Percentiles rank a stretch among this genome's conserved stretches.
These are phyloP conservation scores for Coprinellus micaceus DNA, from an alignment of 768 basidiomycete genomes.

Conservation along the genomic window DNA sequence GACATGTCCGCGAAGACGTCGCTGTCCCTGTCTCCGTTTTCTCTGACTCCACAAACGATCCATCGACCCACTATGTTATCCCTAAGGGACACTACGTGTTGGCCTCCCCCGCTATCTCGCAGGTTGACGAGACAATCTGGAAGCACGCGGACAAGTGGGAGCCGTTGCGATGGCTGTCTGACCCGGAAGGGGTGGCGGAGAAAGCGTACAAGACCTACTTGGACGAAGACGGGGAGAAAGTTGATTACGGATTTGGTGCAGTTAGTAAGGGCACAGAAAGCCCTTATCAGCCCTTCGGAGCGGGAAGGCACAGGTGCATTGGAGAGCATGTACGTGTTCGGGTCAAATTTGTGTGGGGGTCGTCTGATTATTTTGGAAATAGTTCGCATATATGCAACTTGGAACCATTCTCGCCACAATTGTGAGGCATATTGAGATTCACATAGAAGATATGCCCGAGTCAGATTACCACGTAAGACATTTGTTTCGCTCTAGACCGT, in stretches of 20 bases:
- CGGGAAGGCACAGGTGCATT: conserved; percentile 92
- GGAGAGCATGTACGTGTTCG: conserved; percentile 67
- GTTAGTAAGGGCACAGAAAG: conserved; percentile 96
- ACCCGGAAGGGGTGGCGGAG: conserved; percentile 77
- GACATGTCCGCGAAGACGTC: conserved; percentile 84
- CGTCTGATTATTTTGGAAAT: neutral
- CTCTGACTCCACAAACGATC: conserved; percentile 69
- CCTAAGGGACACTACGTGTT: conserved; percentile 89
- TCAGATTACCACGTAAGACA: conserved; percentile 92
- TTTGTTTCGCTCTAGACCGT: no score
- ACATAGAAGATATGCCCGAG: conserved; percentile 68
- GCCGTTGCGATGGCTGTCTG: conserved; percentile 74
- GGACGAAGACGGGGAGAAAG: conserved; percentile 78
- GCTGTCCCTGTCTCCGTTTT: conserved; percentile 70
- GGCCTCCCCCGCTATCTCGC: conserved; percentile 83
- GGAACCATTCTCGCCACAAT: conserved; percentile 78
- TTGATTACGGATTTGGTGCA: conserved; percentile 94
- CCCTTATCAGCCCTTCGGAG: conserved; percentile 97
- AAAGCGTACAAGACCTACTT: conserved; percentile 72
- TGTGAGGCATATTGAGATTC: conserved; percentile 72
- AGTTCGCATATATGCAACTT: conserved; percentile 95
- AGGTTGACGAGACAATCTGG: conserved; percentile 86
- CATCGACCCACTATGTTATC: conserved; percentile 61
- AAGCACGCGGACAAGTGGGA: conserved; percentile 68
- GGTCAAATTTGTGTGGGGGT: neutral